These are phyloP conservation scores for Pelomyxa schiedti DNA, from an alignment of 78 protist species.

Conservation along the genomic window DNA sequence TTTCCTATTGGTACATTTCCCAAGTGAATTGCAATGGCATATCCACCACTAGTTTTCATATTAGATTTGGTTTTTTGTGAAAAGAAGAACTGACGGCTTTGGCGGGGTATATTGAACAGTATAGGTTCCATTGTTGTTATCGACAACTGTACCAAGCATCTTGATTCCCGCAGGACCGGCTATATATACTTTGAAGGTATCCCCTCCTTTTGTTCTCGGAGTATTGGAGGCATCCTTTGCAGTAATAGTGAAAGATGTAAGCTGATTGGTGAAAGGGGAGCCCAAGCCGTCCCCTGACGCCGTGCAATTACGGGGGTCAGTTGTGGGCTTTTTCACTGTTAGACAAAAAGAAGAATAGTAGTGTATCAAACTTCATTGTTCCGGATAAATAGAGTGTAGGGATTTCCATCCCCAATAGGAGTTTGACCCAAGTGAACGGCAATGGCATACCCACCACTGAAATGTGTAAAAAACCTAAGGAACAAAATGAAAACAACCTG, in stretches of 20 bases:
- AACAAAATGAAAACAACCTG: too few species aligned
- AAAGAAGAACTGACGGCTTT: too few species aligned
- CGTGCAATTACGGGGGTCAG: not conserved
- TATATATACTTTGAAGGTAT: not conserved
- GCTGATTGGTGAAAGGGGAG: not conserved
- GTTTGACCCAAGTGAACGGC: not conserved
- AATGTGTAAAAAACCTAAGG: too few species aligned
- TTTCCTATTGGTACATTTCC: conserved; percentile 14
- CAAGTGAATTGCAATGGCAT: conserved; percentile 37
- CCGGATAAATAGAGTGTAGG: not conserved
- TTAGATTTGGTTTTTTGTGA: too few species aligned
- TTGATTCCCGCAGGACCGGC: not conserved
- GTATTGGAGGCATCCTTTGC: not conserved
- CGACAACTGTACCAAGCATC: not conserved
- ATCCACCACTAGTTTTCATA: conserved; percentile 35
- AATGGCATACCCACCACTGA: not conserved
- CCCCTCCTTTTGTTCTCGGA: not conserved
- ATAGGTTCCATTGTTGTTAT: not conserved
- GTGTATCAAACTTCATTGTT: too few species aligned
- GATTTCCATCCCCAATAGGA: not conserved
- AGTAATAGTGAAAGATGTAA: not conserved
- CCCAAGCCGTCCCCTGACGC: not conserved
- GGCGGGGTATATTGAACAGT: not conserved
- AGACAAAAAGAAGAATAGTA: too few species aligned
- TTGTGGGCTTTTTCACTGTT: not conserved